Evolutionary conservation across 495 filamentous ascomycete genomes (phyloP), one percentile per base, ranked within the genome.

Genomic region (Hyphodiscus hymeniophilus): DNA sequence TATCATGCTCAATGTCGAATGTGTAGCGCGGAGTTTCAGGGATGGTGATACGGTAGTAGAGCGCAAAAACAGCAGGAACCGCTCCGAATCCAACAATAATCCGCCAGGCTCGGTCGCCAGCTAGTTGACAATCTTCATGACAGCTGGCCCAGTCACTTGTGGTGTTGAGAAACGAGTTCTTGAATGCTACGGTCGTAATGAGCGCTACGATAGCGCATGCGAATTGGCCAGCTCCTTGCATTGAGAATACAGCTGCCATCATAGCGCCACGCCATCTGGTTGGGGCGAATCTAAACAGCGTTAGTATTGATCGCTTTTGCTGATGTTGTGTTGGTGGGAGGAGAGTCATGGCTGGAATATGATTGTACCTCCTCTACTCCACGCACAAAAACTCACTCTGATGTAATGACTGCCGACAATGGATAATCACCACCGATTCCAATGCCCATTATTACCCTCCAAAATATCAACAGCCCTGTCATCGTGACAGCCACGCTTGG

Each of bases 21-120:
- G 87, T 95, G 63, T 87, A 89, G 26, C 85, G 80, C 31, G 73
- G 84, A 53, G 88, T 79, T 66, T 76, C 42, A 18, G 89, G 89
- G 54, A 95, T 94, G 21, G 89, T 94, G 3, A 95, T 73, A 38
- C 89, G 87, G 66, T 82, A 89, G 66, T 89, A 92, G 16, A 94
- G 70, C 10, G 87, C 87, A 43, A 87, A 72, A 45, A 71, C 78
- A 7, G 81, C 87, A 5, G 87, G 87, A 13, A 92, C 67, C 6
- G 81, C 81, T 45, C 87, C 87, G 32, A 91, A 77, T 11, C 85
- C 87, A 54, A 94, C 82, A 32, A 91, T 73, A 24, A 84, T 73
- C 52, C 87, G 76, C 87, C 87, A 94, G 67, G 88, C 83, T 50
- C 84, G 81, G 66, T 92, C 87, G 3, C 86, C 83, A 11, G 84